phyloP scores from a whole-genome alignment of 169 alveolate genomes.

The Cryptosporidium ryanae region DNA sequence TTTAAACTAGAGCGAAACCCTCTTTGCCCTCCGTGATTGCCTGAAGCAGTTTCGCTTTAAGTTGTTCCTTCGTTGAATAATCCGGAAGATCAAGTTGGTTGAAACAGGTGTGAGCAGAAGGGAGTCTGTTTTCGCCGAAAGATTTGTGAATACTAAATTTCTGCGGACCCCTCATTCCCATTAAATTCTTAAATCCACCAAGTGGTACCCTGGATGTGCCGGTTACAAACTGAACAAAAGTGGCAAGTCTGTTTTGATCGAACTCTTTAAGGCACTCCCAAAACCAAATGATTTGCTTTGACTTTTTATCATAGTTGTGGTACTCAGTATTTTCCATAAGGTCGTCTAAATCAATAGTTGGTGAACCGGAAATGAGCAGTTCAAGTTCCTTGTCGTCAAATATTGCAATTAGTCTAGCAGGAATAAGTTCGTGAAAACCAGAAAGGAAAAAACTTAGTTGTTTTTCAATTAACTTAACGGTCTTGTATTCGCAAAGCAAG shows the following conservation, averaged over 20 bases:
- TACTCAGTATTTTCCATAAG: constrained; percentile 94
- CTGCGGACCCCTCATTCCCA: constrained; percentile 99
- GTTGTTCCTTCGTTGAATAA: constrained; percentile 92
- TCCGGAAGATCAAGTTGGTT: constrained; percentile 98
- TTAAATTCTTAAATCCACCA: constrained; percentile 97
- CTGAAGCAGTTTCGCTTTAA: constrained; percentile 88
- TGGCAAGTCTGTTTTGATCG: constrained; percentile 93
- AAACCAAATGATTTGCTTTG: constrained; percentile 91
- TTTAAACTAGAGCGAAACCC: constrained; percentile 95
- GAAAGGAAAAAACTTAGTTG: constrained; percentile 95
- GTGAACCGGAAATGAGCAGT: constrained; percentile 96
- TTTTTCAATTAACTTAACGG: constrained; percentile 92
- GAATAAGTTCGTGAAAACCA: constrained; percentile 97
- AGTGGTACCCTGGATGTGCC: constrained; percentile 97
- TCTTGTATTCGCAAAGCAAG: constrained; percentile 93
- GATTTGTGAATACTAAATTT: constrained; percentile 94
- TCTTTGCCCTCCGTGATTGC: constrained; percentile 96
- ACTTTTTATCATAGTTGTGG: constrained; percentile 90
- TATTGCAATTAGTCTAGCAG: constrained; percentile 93
- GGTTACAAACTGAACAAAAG: constrained; percentile 95
- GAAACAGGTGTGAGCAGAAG: constrained; percentile 98
- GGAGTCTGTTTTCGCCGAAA: constrained; percentile 92
- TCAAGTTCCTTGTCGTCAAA: constrained; percentile 96
- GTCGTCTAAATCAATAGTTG: constrained; percentile 97
- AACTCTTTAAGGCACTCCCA: constrained; percentile 94